phyloP scores from a whole-genome alignment of 306 rosid species.

The Medicago arabica region DNA sequence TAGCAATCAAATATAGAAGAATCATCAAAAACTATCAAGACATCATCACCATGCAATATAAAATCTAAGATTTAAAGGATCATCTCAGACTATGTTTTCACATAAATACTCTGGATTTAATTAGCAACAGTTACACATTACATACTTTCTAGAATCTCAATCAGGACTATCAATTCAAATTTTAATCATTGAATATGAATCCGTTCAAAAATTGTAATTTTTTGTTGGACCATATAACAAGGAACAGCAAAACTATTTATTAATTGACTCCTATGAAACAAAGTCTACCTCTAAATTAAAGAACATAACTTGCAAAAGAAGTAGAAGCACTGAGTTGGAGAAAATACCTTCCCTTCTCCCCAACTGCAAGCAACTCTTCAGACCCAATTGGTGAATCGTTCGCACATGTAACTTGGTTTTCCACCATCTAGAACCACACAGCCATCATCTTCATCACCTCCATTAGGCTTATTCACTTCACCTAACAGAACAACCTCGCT shows the following conservation, averaged over 20 bases:
- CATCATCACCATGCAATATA: neutral
- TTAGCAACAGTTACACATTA: too few species aligned
- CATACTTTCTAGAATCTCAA: too few species aligned
- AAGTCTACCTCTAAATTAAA: too few species aligned
- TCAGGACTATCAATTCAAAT: too few species aligned
- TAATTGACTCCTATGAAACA: too few species aligned
- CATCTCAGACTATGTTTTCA: neutral
- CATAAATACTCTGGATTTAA: neutral
- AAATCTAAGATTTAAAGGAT: neutral
- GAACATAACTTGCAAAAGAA: neutral
- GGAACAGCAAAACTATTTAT: too few species aligned
- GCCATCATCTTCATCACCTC: constrained; percentile 51
- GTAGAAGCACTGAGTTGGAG: neutral
- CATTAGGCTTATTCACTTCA: too few species aligned
- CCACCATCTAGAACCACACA: constrained; percentile 54
- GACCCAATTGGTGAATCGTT: constrained; percentile 32
- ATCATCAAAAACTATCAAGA: neutral
- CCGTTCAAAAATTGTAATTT: too few species aligned
- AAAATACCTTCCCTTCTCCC: constrained; percentile 81
- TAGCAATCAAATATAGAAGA: neutral
- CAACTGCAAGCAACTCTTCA: constrained; percentile 62
- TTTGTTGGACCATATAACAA: too few species aligned
- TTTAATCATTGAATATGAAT: too few species aligned
- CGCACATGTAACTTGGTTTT: too few species aligned
- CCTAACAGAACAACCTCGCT: constrained; percentile 48